phyloP scores from a whole-genome alignment of 768 basidiomycete genomes.

The Macrolepiota albuminosa region DNA sequence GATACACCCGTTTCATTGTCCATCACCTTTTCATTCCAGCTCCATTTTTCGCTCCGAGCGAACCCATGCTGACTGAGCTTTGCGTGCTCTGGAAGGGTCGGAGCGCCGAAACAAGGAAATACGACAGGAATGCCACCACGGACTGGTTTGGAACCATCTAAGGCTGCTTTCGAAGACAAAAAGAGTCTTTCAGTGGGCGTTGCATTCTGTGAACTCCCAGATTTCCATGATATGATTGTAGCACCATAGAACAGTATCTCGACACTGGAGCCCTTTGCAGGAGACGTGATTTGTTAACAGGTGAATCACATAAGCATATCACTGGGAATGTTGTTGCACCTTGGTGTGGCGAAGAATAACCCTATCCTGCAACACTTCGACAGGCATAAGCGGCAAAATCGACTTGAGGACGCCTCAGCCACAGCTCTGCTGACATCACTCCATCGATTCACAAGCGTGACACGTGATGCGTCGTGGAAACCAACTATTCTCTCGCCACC shows the following conservation, averaged over 20 bases:
- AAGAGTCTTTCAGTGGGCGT: constrained; percentile 67
- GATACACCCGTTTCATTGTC: constrained; percentile 71
- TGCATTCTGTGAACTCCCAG: constrained; percentile 29
- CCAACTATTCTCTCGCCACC: neutral
- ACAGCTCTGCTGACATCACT: neutral
- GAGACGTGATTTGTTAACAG: neutral
- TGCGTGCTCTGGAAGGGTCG: constrained; percentile 66
- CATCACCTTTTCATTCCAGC: constrained; percentile 54
- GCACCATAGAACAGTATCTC: constrained; percentile 79
- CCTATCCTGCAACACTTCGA: constrained; percentile 37
- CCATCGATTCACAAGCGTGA: neutral
- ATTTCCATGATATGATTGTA: constrained; percentile 84
- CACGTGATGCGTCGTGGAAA: neutral
- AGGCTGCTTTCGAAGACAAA: constrained; percentile 69
- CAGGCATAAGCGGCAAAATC: constrained; percentile 41
- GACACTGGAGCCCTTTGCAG: constrained; percentile 55
- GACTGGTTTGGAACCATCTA: constrained; percentile 78
- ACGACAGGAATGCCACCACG: constrained; percentile 57
- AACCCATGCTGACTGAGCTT: constrained; percentile 88
- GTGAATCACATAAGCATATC: neutral
- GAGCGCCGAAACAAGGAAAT: constrained; percentile 88
- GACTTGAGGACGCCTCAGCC: neutral
- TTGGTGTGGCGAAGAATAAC: constrained; percentile 60
- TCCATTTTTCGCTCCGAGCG: constrained; percentile 76
- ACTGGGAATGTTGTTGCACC: constrained; percentile 27